phyloP scores from a whole-genome alignment of 805 yeast genomes.

The Candida schatavii region DNA sequence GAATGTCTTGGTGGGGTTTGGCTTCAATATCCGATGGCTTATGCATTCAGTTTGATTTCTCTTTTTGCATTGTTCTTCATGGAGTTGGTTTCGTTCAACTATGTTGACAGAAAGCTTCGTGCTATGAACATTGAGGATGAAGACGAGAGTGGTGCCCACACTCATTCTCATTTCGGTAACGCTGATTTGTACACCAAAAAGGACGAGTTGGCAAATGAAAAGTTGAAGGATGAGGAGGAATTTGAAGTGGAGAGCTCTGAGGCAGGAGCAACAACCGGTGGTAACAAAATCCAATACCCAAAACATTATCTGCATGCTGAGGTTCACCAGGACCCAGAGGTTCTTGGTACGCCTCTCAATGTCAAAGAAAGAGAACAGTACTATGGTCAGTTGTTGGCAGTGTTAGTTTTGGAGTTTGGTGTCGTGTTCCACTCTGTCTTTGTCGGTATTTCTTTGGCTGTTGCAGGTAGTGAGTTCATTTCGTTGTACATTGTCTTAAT shows the following conservation, averaged over 20 bases:
- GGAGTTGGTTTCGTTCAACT: constrained; percentile 49
- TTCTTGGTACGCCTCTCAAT: constrained; percentile 32
- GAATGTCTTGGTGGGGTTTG: constrained; percentile 64
- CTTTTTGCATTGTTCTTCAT: constrained; percentile 50
- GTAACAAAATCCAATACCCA: constrained; percentile 24
- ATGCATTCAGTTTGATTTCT: constrained; percentile 50
- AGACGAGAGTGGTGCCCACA: constrained; percentile 29
- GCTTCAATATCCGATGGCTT: constrained; percentile 52
- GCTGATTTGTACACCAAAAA: constrained; percentile 27
- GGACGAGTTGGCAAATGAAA: constrained; percentile 14
- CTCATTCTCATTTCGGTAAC: constrained; percentile 58
- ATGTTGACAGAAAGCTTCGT: constrained; percentile 36
- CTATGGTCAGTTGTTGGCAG: constrained; percentile 54
- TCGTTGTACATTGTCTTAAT: constrained; percentile 26
- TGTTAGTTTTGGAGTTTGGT: constrained; percentile 34
- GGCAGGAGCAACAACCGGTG: background rate
- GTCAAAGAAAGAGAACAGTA: constrained; percentile 43
- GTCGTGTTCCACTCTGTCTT: constrained; percentile 33
- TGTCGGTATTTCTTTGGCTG: constrained; percentile 32
- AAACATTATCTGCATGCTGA: constrained; percentile 44
- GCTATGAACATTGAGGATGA: constrained; percentile 17
- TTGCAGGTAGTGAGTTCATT: constrained; percentile 27
- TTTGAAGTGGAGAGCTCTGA: constrained; percentile 1
- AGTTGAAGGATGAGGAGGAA: constrained; percentile 10
- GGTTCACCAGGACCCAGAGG: constrained; percentile 46